Percentiles rank a stretch among this genome's conserved stretches.
phyloP scores from a whole-genome alignment of 1,284 basidiomycete genomes.

The Cutaneotrichosporon spelunceum region DNA sequence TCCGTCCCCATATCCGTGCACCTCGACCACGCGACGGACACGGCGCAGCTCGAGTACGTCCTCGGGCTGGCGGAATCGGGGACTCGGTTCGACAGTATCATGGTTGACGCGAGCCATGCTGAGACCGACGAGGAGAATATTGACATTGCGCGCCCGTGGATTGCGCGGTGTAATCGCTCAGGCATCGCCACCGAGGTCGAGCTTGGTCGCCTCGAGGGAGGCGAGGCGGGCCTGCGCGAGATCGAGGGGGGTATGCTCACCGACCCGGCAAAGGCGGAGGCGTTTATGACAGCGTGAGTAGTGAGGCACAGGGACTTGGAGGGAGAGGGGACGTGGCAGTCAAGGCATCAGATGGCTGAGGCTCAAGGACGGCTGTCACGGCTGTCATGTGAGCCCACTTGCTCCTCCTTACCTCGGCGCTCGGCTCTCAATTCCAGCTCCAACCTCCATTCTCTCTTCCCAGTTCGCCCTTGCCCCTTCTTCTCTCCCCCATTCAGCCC shows the following conservation, averaged over 20 bases:
- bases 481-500: not conserved
- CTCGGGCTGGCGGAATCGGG: constrained; percentile 49
- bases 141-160: constrained; percentile 45
- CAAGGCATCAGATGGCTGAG: too few species aligned
- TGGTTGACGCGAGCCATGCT: constrained; percentile 52
- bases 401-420: too few species aligned
- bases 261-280: constrained; percentile 50
- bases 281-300: constrained; percentile 46
- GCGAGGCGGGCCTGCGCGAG: constrained; percentile 54
- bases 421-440: too few species aligned
- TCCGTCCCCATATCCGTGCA: constrained; percentile 53
- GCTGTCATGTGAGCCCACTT: too few species aligned
- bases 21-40: constrained; percentile 54
- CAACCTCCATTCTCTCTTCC: not conserved
- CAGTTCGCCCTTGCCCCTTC: not conserved
- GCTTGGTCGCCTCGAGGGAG: constrained; percentile 53
- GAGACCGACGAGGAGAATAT: constrained; percentile 53
- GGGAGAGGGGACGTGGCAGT: not conserved
- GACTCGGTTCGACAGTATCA: constrained; percentile 51
- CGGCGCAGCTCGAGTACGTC: constrained; percentile 52
- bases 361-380: too few species aligned
- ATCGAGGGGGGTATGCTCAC: constrained; percentile 53
- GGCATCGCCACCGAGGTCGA: constrained; percentile 55
- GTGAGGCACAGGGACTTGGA: not conserved
- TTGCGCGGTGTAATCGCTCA: constrained; percentile 41